phyloP scores from a whole-genome alignment of 1,284 basidiomycete species.

The Austroboletus novae-zelandiae region DNA sequence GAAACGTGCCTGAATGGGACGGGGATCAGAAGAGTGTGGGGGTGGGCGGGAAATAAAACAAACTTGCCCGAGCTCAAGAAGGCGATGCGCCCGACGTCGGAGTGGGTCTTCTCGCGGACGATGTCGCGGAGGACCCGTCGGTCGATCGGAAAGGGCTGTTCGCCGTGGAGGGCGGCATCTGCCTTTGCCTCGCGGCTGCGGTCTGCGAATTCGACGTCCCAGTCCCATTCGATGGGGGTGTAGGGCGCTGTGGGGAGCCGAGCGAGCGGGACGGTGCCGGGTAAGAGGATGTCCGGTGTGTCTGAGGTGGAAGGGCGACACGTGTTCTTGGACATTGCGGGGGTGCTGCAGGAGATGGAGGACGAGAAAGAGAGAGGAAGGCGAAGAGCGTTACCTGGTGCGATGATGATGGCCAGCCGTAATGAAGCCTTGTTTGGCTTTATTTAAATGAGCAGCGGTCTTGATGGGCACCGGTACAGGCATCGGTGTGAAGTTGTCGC shows the following conservation, averaged over 20 bases:
- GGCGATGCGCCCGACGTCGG: slow-evolving; percentile 62
- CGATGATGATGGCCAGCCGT: slow-evolving; percentile 5
- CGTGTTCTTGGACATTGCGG: slow-evolving; percentile 12
- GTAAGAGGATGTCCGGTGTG: slow-evolving; percentile 5
- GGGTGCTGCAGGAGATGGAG: slow-evolving; percentile 2
- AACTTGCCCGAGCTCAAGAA: slow-evolving; percentile 71
- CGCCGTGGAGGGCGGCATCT: slow-evolving; percentile 56
- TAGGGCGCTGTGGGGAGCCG: slow-evolving; percentile 3
- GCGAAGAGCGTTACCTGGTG: slow-evolving; percentile 13
- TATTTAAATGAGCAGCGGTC: slow-evolving; percentile 17
- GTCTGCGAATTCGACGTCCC: slow-evolving; percentile 65
- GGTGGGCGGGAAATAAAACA: slow-evolving; percentile 21
- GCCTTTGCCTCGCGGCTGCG: slow-evolving; percentile 57
- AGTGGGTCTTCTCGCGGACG: slow-evolving; percentile 63
- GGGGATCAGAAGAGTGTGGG: neutral
- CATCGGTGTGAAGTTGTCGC: slow-evolving; percentile 7
- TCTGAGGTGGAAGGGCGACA: neutral
- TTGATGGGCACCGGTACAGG: slow-evolving; percentile 16
- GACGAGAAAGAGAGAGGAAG: neutral
- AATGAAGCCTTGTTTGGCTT: slow-evolving; percentile 25
- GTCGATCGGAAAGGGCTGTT: slow-evolving; percentile 69
- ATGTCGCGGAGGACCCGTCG: slow-evolving; percentile 69
- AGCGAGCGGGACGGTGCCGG: slow-evolving; percentile 22
- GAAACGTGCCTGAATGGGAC: slow-evolving; percentile 62
- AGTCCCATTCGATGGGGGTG: slow-evolving; percentile 54